Base-by-base conservation (phyloP, 192 early-diverging fungal species). In the Cetraspora pellucida region DNA sequence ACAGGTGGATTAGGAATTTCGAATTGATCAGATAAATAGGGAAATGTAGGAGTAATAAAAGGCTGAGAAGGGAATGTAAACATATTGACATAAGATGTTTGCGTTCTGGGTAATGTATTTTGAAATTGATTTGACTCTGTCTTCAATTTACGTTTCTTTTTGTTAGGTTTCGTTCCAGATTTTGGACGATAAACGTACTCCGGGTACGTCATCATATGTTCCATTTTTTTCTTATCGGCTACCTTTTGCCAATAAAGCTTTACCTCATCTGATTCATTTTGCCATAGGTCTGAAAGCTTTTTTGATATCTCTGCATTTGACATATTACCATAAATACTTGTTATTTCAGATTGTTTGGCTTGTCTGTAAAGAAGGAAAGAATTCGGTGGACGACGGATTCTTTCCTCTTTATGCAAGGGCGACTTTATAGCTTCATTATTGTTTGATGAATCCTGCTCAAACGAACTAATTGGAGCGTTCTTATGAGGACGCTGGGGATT, bases 351-450 rank as follows among this genome's bases (percentile, higher is more conserved):
- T 55, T 76, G 74, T 43, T 30, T 76, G 1, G 45, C 46, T 16
- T 23, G 46, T 14, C 74, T 30, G 43, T 76, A 76, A n/a, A 76
- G 44, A 54, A 76, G 65, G 30, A 76, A 76, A 2, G 74, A 61
- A 76, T 76, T 76, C 13, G 74, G 74, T 23, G 74, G 74, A 25
- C 74, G 43, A 47, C 61, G 74, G 9, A 47, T 43, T 28, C 45
- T n/a, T 14, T 50, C 66, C 4, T 25, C 5, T 54, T n/a, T 13
- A 25, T 11, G 52, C 31, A 54, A 27, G 13, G 54, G 8, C 4
- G 25, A 2, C 10, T 31, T 28, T 23, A 16, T 13, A n/a, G 52
- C n/a, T 30, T 2, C 13, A 21, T 37, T 11, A 19, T 54, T n/a
- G 0, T 54, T 19, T 14, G 50, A 54, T 13, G 10, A 2, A 13